These are phyloP conservation scores for Blastobotrys peoriensis DNA, from an alignment of 805 yeast species.

Conservation along the genomic window DNA sequence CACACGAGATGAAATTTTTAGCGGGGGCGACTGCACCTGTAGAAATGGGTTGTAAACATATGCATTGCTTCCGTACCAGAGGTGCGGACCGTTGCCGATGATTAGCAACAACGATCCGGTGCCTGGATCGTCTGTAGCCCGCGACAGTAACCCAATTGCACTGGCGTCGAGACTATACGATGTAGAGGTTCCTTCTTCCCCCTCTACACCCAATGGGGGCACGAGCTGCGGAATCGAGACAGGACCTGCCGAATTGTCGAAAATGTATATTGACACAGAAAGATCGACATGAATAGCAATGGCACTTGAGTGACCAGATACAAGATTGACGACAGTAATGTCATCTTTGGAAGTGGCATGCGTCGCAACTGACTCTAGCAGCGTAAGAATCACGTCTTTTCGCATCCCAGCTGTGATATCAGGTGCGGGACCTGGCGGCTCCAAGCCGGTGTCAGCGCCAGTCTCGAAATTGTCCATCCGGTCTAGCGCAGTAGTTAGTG, in stretches of 20 bases:
- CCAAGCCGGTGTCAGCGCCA: background rate
- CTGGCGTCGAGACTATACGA: conserved; percentile 29
- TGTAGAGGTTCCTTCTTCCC: conserved; percentile 31
- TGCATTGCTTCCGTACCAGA: too few relatives aligned
- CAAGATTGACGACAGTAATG: background rate
- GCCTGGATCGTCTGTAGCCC: conserved; percentile 23
- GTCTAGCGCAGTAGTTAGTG: conserved; percentile 16
- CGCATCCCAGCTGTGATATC: conserved; percentile 28
- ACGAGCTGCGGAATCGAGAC: conserved; percentile 40
- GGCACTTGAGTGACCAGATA: background rate
- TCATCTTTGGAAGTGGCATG: background rate
- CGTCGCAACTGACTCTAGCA: background rate
- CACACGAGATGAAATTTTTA: background rate
- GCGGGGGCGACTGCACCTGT: conserved; percentile 36
- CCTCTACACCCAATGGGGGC: conserved; percentile 31
- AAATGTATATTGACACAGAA: conserved; percentile 40
- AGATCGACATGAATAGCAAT: background rate
- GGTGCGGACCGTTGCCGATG: conserved; percentile 9
- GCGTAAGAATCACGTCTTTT: conserved; percentile 68
- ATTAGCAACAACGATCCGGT: conserved; percentile 21
- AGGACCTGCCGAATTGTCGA: conserved; percentile 40
- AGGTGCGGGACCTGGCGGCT: conserved; percentile 5
- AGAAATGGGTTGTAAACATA: conserved; percentile 52
- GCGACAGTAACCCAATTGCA: conserved; percentile 31
- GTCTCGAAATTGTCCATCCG: conserved; percentile 26